Base-by-base conservation (phyloP, 305 asterid genomes). In the Withania somnifera region DNA sequence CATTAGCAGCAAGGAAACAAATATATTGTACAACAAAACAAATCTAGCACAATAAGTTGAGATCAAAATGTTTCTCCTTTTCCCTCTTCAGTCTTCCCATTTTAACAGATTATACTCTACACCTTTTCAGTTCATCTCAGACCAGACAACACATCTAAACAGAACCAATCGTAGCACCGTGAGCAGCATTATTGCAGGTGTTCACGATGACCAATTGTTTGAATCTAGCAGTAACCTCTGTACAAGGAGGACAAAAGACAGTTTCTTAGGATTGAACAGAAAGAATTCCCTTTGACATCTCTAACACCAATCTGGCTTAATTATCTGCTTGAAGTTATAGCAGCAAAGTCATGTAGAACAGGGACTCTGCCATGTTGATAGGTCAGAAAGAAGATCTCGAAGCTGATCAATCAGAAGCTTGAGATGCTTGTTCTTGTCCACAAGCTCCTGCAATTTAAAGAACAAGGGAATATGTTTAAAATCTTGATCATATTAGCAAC, bases 341-440 rank as follows among this genome's bases (percentile, higher is more conserved):
- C 61, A 13, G 32, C 17, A 60, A 64, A 64, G 45, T 92, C 88
- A 95, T 36, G 90, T 73, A 53, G 95, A 85, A 83, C 93, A 89
- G 54, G 95, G 97, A 87, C 97, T 92, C 82, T 92, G 98, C 99
- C 99, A 95, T 61, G 93, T 91, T 0, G 94, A 91, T 80, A 92
- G 84, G 87, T 92, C 98, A 17, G 88, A 83, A 45, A 91, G 85
- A 64, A 95, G 90, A 64, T 86, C 88, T 28, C 99, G 97, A 56
- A 92, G 91, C 82, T 93, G 95, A 81, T 93, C 95, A 30, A 93
- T 95, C 83, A 92, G 89, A 86, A 66, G 83, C 87, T 93, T 91
- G 83, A 95, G 80, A 78, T 89, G 52, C 85, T 85, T 85, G 89
- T 93, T 91, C 92, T 91, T 92, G 82, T 82, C 87, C 0, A 87